phyloP scores from a whole-genome alignment of 805 yeast species.

The Hanseniaspora taiwanica region DNA sequence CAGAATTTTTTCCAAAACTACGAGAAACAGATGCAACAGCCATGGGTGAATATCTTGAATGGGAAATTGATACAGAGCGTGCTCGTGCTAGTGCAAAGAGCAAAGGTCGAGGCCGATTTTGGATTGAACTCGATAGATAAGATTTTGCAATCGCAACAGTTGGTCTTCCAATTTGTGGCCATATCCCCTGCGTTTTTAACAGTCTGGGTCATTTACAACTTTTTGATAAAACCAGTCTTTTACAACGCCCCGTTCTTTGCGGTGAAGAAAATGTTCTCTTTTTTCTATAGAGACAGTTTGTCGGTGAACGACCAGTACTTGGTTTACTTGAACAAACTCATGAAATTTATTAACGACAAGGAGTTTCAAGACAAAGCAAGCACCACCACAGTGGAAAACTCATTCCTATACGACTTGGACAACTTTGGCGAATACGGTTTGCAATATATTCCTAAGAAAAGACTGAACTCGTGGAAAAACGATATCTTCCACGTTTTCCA shows the following conservation, averaged over 20 bases:
- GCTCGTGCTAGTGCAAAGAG: slow-evolving; percentile 86
- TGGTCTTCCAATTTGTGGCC: slow-evolving; percentile 87
- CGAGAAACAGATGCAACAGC: slow-evolving; percentile 60
- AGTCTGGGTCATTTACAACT: slow-evolving; percentile 31
- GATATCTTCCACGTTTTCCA: slow-evolving; percentile 52
- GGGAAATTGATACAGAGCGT: slow-evolving; percentile 70
- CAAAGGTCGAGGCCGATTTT: slow-evolving; percentile 86
- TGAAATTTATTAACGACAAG: neutral
- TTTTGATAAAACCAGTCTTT: slow-evolving; percentile 11
- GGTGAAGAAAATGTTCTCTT: neutral
- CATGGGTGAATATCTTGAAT: slow-evolving; percentile 42
- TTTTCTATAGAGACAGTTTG: neutral
- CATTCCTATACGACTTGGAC: slow-evolving; percentile 8
- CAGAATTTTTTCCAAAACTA: slow-evolving; percentile 55
- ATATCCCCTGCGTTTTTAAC: slow-evolving; percentile 66
- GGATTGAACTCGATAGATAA: slow-evolving; percentile 88
- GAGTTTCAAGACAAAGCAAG: too few species aligned
- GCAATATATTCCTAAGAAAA: slow-evolving; percentile 34
- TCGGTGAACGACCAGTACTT: neutral
- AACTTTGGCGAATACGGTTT: slow-evolving; percentile 29
- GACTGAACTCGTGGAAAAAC: slow-evolving; percentile 41
- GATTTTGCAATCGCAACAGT: slow-evolving; percentile 76
- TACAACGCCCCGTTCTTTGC: slow-evolving; percentile 4
- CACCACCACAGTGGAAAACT: too few species aligned
- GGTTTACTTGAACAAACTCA: neutral